These are phyloP conservation scores for Dorcoceras hygrometricum DNA, from an alignment of 257 asterid genomes.

Conservation along the genomic window DNA sequence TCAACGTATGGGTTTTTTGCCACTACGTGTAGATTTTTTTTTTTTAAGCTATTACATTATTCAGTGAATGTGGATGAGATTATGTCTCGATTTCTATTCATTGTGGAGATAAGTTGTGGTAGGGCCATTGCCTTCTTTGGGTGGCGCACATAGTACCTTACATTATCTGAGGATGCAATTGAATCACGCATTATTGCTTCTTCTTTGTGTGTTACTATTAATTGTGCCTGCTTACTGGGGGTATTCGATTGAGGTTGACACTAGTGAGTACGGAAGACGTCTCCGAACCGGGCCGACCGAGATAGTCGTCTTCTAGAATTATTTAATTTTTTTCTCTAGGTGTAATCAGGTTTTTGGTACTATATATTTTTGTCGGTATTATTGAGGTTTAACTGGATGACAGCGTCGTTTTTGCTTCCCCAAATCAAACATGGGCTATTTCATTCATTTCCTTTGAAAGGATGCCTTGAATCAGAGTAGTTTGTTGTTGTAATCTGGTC, in stretches of 20 bases:
- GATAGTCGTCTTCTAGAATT: too few species aligned
- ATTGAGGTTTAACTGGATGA: too few species aligned
- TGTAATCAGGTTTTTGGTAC: too few species aligned
- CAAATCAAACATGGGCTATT: too few species aligned
- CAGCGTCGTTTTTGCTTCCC: too few species aligned
- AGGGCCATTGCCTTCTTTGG: conserved; percentile 28
- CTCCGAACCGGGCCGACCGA: too few species aligned
- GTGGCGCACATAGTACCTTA: conserved; percentile 23
- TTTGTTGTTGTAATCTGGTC: too few species aligned
- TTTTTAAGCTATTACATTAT: conserved; percentile 15
- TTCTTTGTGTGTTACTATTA: not conserved
- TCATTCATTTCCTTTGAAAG: too few species aligned
- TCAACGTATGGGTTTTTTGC: conserved; percentile 20
- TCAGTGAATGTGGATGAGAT: conserved; percentile 30
- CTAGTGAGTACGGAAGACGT: too few species aligned
- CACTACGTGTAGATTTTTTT: conserved; percentile 23
- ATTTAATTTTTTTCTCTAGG: too few species aligned
- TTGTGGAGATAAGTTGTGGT: conserved; percentile 25
- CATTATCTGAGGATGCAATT: conserved; percentile 17
- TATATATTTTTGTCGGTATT: too few species aligned
- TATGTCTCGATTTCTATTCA: conserved; percentile 28
- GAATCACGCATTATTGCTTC: not conserved
- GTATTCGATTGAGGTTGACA: not conserved
- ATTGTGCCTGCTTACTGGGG: not conserved
- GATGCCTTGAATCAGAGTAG: too few species aligned